phyloP scores from a whole-genome alignment of 768 basidiomycete species.

The Tylopilus intermedius region DNA sequence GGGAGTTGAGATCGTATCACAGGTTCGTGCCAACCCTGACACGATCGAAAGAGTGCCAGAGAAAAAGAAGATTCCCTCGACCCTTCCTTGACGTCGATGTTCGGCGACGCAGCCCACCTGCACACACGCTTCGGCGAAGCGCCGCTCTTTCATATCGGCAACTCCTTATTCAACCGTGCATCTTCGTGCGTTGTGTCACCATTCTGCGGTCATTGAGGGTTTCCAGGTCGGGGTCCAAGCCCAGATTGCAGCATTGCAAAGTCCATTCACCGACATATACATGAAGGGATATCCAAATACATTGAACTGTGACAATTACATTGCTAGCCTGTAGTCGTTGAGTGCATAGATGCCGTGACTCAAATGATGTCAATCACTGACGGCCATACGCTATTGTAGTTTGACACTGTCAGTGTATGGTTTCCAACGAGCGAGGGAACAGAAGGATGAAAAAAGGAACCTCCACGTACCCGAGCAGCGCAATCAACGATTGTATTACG shows the following conservation, averaged over 20 bases:
- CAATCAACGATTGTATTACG: constrained; percentile 37
- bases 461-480: constrained; percentile 34
- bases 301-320: not conserved
- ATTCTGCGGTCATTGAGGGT: too few relatives aligned
- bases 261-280: too few relatives aligned
- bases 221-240: too few relatives aligned
- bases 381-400: constrained; percentile 37
- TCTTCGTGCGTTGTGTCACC: too few relatives aligned
- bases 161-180: too few relatives aligned
- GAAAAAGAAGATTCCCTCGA: not conserved
- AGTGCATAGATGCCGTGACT: too few relatives aligned
- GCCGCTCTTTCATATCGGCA: not conserved
- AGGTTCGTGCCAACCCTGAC: not conserved
- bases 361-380: constrained; percentile 39
- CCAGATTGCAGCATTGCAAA: too few relatives aligned
- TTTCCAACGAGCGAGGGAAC: too few relatives aligned
- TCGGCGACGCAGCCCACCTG: not conserved
- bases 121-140: too few relatives aligned
- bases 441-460: too few relatives aligned
- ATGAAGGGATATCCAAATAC: not conserved
- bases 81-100: not conserved
- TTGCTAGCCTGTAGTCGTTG: not conserved
- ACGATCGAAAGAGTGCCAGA: not conserved
- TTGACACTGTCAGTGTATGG: not conserved
- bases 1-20: not conserved